A percentile compares a stretch with the other conserved stretches of the same genome.
phyloP scores from a whole-genome alignment of 371 early-diverging fungal species.

The Rhizopus arrhizus region DNA sequence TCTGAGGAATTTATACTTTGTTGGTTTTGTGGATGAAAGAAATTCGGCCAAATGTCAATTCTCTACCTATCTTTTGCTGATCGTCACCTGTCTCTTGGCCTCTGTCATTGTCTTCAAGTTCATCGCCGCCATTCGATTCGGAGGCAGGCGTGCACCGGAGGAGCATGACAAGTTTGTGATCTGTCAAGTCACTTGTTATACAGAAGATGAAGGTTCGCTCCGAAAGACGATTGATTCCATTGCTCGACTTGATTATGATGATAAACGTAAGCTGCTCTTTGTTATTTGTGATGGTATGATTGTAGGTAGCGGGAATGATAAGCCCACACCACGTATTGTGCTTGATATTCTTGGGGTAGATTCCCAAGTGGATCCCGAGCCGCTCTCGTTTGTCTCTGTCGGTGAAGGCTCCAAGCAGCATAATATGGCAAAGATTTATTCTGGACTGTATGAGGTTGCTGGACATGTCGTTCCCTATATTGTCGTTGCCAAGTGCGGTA shows the following conservation, averaged over 20 bases:
- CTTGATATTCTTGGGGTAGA: slow-evolving; percentile 71
- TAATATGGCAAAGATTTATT: slow-evolving; percentile 91
- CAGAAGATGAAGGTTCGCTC: slow-evolving; percentile 95
- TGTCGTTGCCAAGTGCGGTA: slow-evolving; percentile 93
- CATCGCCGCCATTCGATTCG: slow-evolving; percentile 87
- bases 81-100: slow-evolving; percentile 74
- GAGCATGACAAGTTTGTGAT: slow-evolving; percentile 91
- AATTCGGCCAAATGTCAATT: slow-evolving; percentile 82
- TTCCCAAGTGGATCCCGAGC: slow-evolving; percentile 48
- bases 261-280: slow-evolving; percentile 93
- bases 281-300: slow-evolving; percentile 87
- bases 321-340: slow-evolving; percentile 75
- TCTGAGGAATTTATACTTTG: slow-evolving; percentile 81
- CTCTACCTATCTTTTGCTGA: slow-evolving; percentile 83
- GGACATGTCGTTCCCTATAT: slow-evolving; percentile 80
- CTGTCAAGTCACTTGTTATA: slow-evolving; percentile 93
- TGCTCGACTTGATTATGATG: slow-evolving; percentile 87
- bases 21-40: slow-evolving; percentile 87
- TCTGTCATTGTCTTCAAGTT: slow-evolving; percentile 89
- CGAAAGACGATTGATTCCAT: slow-evolving; percentile 92
- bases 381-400: slow-evolving; percentile 82
- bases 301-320: slow-evolving; percentile 77
- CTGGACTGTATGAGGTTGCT: slow-evolving; percentile 83
- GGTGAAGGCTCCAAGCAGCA: slow-evolving; percentile 84
- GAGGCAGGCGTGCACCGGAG: slow-evolving; percentile 75